Percentiles rank a stretch among this genome's conserved stretches.
Evolutionary conservation across 164 flowering plant species (phyloP).

Genomic region (Annona squamosa): DNA sequence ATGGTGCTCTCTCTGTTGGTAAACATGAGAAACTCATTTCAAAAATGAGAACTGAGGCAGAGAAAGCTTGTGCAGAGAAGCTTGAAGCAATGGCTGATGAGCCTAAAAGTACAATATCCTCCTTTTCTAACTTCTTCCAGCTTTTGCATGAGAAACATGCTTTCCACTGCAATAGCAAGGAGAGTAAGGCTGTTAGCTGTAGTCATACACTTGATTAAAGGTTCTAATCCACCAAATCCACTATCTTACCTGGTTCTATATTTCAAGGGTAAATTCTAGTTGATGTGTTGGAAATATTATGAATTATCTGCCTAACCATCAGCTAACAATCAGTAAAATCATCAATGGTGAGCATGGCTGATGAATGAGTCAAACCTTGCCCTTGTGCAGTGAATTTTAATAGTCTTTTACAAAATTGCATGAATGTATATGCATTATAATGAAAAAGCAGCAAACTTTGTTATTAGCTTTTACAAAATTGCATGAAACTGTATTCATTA

Average conservation of each 20-base stretch:
- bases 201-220: background rate
- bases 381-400: background rate
- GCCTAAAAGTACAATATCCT: constrained; percentile 41
- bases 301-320: background rate
- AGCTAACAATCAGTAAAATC: background rate
- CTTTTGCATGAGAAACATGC: too few relatives aligned
- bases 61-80: constrained; percentile 47
- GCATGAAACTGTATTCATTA: too few relatives aligned
- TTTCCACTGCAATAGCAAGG: too few relatives aligned
- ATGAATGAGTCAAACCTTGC: background rate
- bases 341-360: background rate
- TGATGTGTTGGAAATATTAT: too few relatives aligned
- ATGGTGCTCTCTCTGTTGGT: constrained; percentile 43
- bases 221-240: too few relatives aligned
- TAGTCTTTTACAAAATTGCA: too few relatives aligned
- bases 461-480: too few relatives aligned
- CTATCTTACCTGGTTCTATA: background rate
- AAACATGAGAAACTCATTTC: constrained; percentile 57
- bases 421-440: too few relatives aligned
- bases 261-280: too few relatives aligned
- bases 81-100: constrained; percentile 34
- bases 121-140: background rate
- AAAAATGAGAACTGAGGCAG: constrained; percentile 39
- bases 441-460: too few relatives aligned
- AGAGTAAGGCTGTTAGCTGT: background rate